Evolutionary conservation across 139 green algal genomes (phyloP).

Genomic region (Chlorella sp.): DNA sequence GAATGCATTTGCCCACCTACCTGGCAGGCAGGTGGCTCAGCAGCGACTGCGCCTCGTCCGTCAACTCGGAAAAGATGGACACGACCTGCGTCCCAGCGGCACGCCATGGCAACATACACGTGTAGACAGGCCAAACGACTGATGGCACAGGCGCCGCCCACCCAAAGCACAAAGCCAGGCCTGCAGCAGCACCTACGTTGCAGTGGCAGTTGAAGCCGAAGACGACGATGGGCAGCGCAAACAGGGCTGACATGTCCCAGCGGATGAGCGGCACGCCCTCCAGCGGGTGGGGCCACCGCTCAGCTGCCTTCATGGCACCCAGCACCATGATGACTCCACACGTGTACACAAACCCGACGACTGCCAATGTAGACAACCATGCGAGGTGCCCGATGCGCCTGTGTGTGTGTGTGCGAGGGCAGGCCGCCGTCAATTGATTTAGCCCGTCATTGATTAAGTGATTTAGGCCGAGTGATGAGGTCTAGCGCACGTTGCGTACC

Average conservation of each 20-base stretch:
- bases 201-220: conserved; percentile 76
- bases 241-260: conserved; percentile 31
- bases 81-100: too few relatives aligned
- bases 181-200: conserved; percentile 46
- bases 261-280: conserved; percentile 30
- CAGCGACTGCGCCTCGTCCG: background rate
- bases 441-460: too few relatives aligned
- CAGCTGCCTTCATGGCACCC: conserved; percentile 1
- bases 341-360: conserved; percentile 35
- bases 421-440: too few relatives aligned
- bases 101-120: too few relatives aligned
- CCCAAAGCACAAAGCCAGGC: too few relatives aligned
- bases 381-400: conserved; percentile 28
- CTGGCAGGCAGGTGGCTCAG: background rate
- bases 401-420: too few relatives aligned
- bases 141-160: too few relatives aligned
- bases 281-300: conserved; percentile 3
- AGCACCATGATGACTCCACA: conserved; percentile 24
- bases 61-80: conserved; percentile 28
- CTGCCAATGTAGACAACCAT: conserved; percentile 35
- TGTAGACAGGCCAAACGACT: too few relatives aligned
- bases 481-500: too few relatives aligned
- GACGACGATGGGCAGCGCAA: conserved; percentile 60
- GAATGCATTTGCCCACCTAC: too few relatives aligned
- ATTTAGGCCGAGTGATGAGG: too few relatives aligned